Evolutionary conservation across 1,284 basidiomycete genomes (phyloP), one percentile per base, ranked within the genome.

Genomic region (Vanrija humicola): DNA sequence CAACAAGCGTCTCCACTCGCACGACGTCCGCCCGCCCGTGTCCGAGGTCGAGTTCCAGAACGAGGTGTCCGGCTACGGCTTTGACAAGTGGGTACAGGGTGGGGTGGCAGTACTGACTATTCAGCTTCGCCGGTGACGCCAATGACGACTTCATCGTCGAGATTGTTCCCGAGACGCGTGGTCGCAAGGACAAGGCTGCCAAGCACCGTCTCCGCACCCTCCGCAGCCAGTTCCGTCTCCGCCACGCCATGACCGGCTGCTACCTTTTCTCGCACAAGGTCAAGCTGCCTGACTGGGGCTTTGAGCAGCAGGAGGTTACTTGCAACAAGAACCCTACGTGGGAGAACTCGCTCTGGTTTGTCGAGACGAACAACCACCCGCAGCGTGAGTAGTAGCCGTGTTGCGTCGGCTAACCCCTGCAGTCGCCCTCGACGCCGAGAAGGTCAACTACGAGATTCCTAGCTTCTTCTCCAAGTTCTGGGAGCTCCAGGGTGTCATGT

Each of bases 31-130:
- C 39, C 90, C 96, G 3, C 93, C 94, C 15, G 86, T 98, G n/a
- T 93, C 90, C 46, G 95, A 98, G 56, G 92, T 96, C 52, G 96
- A 99, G 66, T 99, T 97, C 81, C 96, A 98, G 79, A 95, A 98
- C 70, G 96, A 99, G 74, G 94, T 98, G 0, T 95, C 93, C 1
- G 92, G 81, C 1, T 99, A 99, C 68, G 96, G 96, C 3, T 87
- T 90, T 79, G 79, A 85, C 1, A 87, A 86, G n/a, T 96, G 40
- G 58, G 67, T 59, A 15, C 21, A 23, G 23, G 16, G 9, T 6
- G 15, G 26, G 15, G 44, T 15, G 18, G 9, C 34, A 34, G 3
- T 25, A 5, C 39, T 40, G 14, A 34, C 8, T 38, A n/a, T 12
- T 12, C 23, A 71, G 74, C 5, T 76, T 77, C 51, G 69, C 65